Evolutionary conservation across 139 green algal species (phyloP).

Genomic region (Eudorina sp.): DNA sequence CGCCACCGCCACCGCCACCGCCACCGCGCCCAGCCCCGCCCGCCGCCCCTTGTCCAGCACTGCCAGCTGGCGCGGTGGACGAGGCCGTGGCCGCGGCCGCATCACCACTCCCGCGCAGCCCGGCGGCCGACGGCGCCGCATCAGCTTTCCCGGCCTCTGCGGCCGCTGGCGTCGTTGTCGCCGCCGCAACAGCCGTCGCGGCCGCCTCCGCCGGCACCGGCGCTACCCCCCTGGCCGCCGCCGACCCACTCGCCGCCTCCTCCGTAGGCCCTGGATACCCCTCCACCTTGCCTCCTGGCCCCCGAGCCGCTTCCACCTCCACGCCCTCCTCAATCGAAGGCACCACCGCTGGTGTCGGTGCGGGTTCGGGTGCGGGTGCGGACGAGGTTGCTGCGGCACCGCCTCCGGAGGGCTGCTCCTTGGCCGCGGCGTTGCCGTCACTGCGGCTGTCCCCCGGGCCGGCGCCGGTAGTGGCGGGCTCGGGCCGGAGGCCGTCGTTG

Average conservation of each 20-base stretch:
- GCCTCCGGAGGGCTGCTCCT: no score
- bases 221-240: no score
- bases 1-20: no score
- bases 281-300: no score
- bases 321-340: background rate
- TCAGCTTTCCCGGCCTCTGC: no score
- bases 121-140: background rate
- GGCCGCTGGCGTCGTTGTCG: background rate
- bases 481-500: background rate
- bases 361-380: background rate
- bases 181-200: background rate
- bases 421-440: background rate
- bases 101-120: background rate
- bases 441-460: background rate
- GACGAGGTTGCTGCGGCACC: background rate
- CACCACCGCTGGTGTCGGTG: background rate
- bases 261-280: no score
- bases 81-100: background rate
- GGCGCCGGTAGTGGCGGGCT: background rate
- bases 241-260: no score
- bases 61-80: background rate
- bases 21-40: background rate
- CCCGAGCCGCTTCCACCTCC: background rate
- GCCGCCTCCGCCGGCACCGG: no score
- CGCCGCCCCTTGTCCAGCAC: no score